A percentile compares a stretch with the other conserved stretches of the same genome.
Evolutionary conservation across 2,329 filamentous ascomycete species (phyloP).

Genomic region (Neonectria punicea): DNA sequence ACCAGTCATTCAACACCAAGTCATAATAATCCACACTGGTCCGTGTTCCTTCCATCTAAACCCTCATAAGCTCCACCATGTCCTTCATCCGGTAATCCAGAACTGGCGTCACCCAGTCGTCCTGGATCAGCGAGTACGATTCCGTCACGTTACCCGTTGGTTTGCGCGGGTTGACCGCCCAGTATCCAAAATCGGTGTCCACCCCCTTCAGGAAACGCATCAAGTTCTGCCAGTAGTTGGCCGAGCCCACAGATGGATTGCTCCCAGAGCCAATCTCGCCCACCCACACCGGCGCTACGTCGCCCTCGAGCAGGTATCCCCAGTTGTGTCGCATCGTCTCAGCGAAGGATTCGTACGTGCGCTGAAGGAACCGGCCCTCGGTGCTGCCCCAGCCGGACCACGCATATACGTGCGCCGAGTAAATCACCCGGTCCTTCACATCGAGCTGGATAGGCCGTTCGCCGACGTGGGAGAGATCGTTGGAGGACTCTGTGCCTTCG

Average conservation of each 20-base stretch:
- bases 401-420: constrained; percentile 74
- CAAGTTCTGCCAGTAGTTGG: constrained; percentile 74
- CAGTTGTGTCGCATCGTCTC: constrained; percentile 72
- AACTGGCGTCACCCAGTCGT: constrained; percentile 72
- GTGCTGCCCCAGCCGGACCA: constrained; percentile 77
- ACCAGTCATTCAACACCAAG: constrained; percentile 17
- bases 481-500: constrained; percentile 74
- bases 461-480: constrained; percentile 68
- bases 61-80: constrained; percentile 64
- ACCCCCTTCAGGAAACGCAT: constrained; percentile 66
- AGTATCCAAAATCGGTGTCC: constrained; percentile 76
- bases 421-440: constrained; percentile 67
- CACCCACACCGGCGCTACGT: constrained; percentile 70
- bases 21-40: neutral
- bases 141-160: constrained; percentile 66
- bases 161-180: constrained; percentile 76
- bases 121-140: constrained; percentile 69
- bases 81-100: constrained; percentile 72
- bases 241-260: constrained; percentile 63
- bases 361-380: constrained; percentile 68
- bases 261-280: constrained; percentile 72
- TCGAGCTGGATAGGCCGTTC: constrained; percentile 67
- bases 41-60: neutral
- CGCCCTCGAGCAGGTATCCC: constrained; percentile 67
- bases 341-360: constrained; percentile 71